Base-by-base conservation (phyloP, 2,329 filamentous ascomycete species). In the Arthroderma sp. region DNA sequence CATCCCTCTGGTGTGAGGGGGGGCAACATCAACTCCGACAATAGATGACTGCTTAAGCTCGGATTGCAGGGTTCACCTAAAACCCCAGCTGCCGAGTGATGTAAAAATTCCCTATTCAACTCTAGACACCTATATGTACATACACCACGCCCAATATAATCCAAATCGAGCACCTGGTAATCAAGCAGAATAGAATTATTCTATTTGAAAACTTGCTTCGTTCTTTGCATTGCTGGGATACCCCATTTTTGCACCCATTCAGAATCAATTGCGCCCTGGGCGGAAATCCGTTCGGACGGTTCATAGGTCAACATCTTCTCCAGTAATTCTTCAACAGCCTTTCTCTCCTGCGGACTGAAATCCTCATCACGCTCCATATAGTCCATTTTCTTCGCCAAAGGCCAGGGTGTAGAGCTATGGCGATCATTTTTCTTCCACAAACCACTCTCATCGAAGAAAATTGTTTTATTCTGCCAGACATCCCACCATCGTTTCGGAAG, bases 401-500 rank as follows among this genome's bases (percentile, higher is more conserved):
- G 27, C n/a, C 6, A 7, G 6, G 36, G 36, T 11, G 28, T 6
- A 11, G 34, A 38, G 38, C 9, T 34, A 7, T 42, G 29, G 11
- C 29, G 30, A 27, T 42, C 38, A 31, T 43, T 29, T 6, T 10
- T 22, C 36, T 40, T 45, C 43, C 42, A 44, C 11, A 40, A 33
- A 8, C 49, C 40, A 28, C 49, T 41, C 30, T 49, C 47, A 5
- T 11, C 9, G 36, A 46, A 50, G 22, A n/a, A 38, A 5, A 40
- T 36, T 15, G 10, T 30, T 34, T 34, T 38, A 9, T 30, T 31
- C 28, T 47, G 10, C 47, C 47, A 47, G 2, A 11, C 6, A 6
- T 49, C 31, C 49, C 40, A 49, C 49, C 47, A 47, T 7, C 40
- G 22, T 29, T 36, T 22, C 15, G 41, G 49, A 5, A 47, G 38